Percentiles rank a stretch among this genome's conserved stretches.
Conservation (phyloP, 108 stramenopile genomes). For the Pseudonitzschia multistriata region DNA sequence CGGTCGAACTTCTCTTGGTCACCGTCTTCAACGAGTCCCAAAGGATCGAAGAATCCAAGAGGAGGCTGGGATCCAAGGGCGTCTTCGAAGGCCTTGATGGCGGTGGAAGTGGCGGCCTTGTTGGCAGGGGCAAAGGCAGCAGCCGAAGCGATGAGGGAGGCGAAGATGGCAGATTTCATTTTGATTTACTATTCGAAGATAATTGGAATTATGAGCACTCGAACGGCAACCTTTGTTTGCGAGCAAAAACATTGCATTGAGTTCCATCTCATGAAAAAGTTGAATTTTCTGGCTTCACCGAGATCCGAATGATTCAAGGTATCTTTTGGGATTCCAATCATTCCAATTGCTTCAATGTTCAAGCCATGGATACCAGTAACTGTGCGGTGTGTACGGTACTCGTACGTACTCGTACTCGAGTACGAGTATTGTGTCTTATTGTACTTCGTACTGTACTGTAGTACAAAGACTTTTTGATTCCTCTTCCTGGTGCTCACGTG, state of each 20-base stretch:
- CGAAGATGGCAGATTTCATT: slow-evolving; percentile 54
- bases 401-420: no score
- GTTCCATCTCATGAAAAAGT: no score
- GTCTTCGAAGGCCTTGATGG: slow-evolving; percentile 64
- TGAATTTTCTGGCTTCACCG: no score
- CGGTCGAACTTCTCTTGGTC: slow-evolving; percentile 58
- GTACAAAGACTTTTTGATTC: no score
- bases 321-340: no score
- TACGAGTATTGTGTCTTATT: no score
- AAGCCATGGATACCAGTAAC: no score
- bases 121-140: slow-evolving; percentile 60
- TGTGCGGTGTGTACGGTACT: no score
- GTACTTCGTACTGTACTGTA: no score
- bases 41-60: slow-evolving; percentile 89
- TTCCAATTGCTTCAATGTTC: no score
- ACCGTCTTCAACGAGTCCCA: slow-evolving; percentile 61
- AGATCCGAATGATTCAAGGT: no score
- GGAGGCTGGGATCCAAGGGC: slow-evolving; percentile 89
- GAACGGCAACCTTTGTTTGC: not conserved
- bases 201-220: slow-evolving; percentile 4
- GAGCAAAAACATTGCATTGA: not conserved
- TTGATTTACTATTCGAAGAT: slow-evolving; percentile 30
- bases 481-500: no score
- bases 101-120: slow-evolving; percentile 32
- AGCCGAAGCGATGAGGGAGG: slow-evolving; percentile 53